phyloP scores from a whole-genome alignment of 2,329 filamentous ascomycete genomes.

The Trichoderma lentiforme region DNA sequence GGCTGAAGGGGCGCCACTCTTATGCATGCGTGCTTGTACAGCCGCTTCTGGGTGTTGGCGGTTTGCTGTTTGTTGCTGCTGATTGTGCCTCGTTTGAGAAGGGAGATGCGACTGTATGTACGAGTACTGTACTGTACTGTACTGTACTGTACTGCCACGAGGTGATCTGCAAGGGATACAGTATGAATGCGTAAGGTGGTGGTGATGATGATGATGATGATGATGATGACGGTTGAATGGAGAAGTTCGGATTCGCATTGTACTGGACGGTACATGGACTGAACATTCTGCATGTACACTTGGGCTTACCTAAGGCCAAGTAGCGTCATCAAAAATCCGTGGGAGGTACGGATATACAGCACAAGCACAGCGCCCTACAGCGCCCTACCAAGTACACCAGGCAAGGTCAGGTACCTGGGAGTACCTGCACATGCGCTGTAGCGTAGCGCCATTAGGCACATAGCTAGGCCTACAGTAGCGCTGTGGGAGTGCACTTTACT shows the following conservation, averaged over 20 bases:
- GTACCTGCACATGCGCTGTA: not conserved
- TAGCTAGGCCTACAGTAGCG: not conserved
- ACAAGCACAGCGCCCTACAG: too few relatives aligned
- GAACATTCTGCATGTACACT: too few relatives aligned
- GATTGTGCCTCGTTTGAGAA: not conserved
- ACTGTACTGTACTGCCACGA: not conserved
- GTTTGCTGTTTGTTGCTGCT: not conserved
- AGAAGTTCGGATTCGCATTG: not conserved
- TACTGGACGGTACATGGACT: not conserved
- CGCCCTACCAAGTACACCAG: too few relatives aligned
- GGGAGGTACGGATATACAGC: not conserved
- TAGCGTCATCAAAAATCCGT: not conserved
- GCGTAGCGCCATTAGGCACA: too few relatives aligned
- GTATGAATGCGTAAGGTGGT: not conserved
- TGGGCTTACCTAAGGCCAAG: not conserved
- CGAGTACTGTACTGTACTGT: not conserved
- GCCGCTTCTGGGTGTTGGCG: not conserved
- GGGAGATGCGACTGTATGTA: not conserved
- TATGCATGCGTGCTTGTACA: not conserved
- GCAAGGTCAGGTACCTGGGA: not conserved
- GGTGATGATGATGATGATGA: not conserved
- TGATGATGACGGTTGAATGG: not conserved
- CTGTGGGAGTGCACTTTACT: not conserved
- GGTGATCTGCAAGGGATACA: not conserved
- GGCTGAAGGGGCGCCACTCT: not conserved